Evolutionary conservation across 257 asterid species (phyloP).

Genomic region (Petunia secreta): DNA sequence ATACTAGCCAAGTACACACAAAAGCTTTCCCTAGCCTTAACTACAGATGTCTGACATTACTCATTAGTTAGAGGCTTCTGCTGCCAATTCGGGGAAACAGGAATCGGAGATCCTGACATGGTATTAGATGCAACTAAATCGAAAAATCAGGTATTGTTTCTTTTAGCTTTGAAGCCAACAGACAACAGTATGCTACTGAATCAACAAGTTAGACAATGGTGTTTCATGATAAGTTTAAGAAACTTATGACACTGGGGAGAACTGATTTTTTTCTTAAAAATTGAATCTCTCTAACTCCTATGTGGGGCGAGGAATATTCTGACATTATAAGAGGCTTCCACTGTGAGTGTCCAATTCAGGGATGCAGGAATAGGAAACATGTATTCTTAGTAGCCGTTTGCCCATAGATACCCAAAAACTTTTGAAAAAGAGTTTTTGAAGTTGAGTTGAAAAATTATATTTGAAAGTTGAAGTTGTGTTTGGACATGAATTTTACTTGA

Average conservation of each 20-base stretch:
- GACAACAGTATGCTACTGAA: not conserved
- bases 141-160: not conserved
- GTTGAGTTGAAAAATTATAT: too few relatives aligned
- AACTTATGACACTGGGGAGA: not conserved
- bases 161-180: not conserved
- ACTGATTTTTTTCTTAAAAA: too few relatives aligned
- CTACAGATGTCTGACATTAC: not conserved
- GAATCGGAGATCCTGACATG: not conserved
- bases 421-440: too few relatives aligned
- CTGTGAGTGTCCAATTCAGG: not conserved
- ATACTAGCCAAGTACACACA: not conserved
- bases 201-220: not conserved
- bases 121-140: not conserved
- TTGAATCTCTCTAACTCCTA: too few relatives aligned
- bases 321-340: slow-evolving; percentile 8
- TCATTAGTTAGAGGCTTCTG: not conserved
- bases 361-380: not conserved
- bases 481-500: too few relatives aligned
- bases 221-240: not conserved
- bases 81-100: not conserved
- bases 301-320: too few relatives aligned
- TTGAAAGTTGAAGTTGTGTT: too few relatives aligned
- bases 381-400: not conserved
- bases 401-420: too few relatives aligned
- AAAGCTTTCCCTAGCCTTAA: not conserved